These are phyloP conservation scores for Eutrema japonicum DNA, from an alignment of 345 rosid genomes.

Conservation along the genomic window DNA sequence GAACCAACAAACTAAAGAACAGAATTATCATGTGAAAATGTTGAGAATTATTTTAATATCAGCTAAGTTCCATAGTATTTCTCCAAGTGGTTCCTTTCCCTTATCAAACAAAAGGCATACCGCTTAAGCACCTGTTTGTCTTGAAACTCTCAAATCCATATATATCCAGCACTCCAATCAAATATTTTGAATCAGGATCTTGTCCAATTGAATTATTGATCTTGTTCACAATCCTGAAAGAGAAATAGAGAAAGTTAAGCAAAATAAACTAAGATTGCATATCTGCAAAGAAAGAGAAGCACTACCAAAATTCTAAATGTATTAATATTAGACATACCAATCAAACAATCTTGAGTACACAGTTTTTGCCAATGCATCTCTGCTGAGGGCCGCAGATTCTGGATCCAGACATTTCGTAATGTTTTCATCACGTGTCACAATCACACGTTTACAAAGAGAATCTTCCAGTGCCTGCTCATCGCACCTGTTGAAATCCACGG, in stretches of 20 bases:
- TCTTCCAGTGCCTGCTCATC: conserved; percentile 85
- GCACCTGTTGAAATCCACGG: conserved; percentile 63
- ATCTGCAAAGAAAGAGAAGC: conserved; percentile 8
- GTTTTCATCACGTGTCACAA: conserved; percentile 90
- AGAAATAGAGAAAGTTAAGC: conserved; percentile 33
- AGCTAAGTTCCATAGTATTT: conserved; percentile 18
- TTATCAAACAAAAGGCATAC: conserved; percentile 63
- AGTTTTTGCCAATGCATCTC: conserved; percentile 96
- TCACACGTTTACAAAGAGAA: conserved; percentile 95
- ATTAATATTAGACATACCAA: conserved; percentile 59
- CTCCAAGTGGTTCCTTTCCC: conserved; percentile 33
- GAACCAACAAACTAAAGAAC: conserved; percentile 35
- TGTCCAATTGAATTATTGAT: conserved; percentile 94
- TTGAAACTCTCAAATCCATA: conserved; percentile 99
- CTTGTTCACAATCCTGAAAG: conserved; percentile 86
- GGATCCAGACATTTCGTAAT: conserved; percentile 96
- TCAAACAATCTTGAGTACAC: conserved; percentile 95
- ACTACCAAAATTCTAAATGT: conserved; percentile 11
- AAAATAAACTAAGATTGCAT: conserved; percentile 5
- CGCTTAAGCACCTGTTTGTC: conserved; percentile 96
- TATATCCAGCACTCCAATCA: conserved; percentile 96
- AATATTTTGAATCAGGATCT: conserved; percentile 79
- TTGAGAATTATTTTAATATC: conserved; percentile 1
- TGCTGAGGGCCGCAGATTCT: conserved; percentile 76
- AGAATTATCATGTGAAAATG: conserved; percentile 8